Conservation (phyloP, 306 rosid species). For the Prunus kanzakura region DNA sequence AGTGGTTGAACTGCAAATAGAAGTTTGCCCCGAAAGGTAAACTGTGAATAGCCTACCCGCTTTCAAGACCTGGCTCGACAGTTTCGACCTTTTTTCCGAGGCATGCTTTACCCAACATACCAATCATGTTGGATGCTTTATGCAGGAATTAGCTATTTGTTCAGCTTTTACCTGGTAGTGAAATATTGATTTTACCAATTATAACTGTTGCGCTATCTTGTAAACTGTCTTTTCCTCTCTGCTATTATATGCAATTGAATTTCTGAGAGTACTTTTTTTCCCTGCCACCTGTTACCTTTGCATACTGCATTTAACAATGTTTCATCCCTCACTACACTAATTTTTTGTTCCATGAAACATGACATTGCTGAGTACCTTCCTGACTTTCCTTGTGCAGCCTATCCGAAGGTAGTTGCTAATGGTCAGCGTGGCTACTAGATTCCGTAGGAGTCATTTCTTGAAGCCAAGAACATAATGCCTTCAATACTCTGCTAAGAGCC, state of each 20-base stretch:
- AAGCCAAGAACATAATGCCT: slow-evolving; percentile 6
- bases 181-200: neutral
- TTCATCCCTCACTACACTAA: slow-evolving; percentile 5
- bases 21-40: neutral
- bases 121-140: neutral
- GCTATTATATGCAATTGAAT: slow-evolving; percentile 8
- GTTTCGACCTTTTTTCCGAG: neutral
- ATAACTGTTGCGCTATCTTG: neutral
- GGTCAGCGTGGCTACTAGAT: slow-evolving; percentile 12
- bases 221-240: neutral
- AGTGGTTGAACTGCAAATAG: neutral
- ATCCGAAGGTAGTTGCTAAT: slow-evolving; percentile 5
- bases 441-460: slow-evolving; percentile 9
- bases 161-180: neutral
- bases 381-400: slow-evolving; percentile 36
- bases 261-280: neutral
- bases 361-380: slow-evolving; percentile 25
- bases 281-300: slow-evolving; percentile 15
- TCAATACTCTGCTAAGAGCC: neutral
- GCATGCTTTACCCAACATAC: neutral
- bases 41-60: neutral
- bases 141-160: neutral
- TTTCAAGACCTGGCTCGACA: neutral
- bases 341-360: slow-evolving; percentile 14
- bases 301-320: neutral